Conservation (phyloP, 805 yeast species). For the Isabelozyma pseudorhagii region DNA sequence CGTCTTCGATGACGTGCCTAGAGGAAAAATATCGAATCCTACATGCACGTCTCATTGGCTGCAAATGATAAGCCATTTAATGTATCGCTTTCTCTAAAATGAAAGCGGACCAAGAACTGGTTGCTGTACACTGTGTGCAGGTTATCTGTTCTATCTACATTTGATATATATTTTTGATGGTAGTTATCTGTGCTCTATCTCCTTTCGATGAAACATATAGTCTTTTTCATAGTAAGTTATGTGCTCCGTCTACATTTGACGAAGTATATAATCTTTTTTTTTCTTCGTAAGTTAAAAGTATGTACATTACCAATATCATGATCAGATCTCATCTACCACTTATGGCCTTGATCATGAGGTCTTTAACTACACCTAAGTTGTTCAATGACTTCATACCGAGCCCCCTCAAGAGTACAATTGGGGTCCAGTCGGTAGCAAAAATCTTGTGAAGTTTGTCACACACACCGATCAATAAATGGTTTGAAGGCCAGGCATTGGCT, state of each 20-base stretch:
- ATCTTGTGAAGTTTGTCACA: slow-evolving; percentile 91
- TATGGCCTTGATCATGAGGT: slow-evolving; percentile 54
- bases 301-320: neutral
- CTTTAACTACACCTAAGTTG: slow-evolving; percentile 61
- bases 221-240: no score
- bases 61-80: neutral
- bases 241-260: no score
- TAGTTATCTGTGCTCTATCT: no score
- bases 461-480: slow-evolving; percentile 78
- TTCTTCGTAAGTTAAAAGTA: no score
- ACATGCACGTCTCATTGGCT: neutral
- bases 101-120: neutral
- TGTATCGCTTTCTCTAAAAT: neutral
- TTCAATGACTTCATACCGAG: slow-evolving; percentile 73
- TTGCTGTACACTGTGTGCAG: neutral
- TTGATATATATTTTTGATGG: no score
- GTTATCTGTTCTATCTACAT: neutral
- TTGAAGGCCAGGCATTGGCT: slow-evolving; percentile 74
- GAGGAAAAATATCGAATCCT: neutral
- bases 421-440: slow-evolving; percentile 68
- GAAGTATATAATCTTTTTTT: no score
- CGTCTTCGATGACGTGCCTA: neutral
- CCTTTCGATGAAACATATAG: no score
- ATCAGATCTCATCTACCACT: slow-evolving; percentile 14
- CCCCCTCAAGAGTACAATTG: slow-evolving; percentile 72